These are phyloP conservation scores for Leishmania lainsoni DNA, from an alignment of 208 protist genomes.

Conservation along the genomic window DNA sequence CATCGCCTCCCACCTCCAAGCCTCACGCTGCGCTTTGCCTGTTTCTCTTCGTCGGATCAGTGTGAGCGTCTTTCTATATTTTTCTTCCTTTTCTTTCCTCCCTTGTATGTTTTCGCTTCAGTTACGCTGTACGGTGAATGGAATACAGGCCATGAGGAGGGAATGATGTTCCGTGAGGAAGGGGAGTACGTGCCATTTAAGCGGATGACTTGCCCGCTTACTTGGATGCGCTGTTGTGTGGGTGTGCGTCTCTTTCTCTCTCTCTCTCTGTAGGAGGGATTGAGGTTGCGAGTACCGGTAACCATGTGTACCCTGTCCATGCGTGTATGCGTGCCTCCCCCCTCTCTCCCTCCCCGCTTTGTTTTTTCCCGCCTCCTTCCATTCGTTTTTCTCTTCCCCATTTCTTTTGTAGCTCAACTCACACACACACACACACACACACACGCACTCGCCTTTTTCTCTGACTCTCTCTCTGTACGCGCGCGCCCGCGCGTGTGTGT, in stretches of 20 bases:
- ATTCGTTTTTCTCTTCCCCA: background rate
- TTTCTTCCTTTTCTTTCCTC: background rate
- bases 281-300: background rate
- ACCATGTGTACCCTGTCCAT: background rate
- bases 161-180: too few relatives aligned
- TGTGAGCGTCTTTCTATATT: background rate
- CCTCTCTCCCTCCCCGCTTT: background rate
- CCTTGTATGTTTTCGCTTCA: background rate
- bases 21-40: background rate
- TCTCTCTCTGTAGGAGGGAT: background rate
- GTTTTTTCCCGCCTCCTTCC: background rate
- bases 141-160: background rate
- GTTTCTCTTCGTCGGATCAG: background rate
- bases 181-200: too few relatives aligned
- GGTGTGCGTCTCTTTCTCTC: background rate
- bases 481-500: too few relatives aligned
- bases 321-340: background rate
- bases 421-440: too few relatives aligned
- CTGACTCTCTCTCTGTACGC: background rate
- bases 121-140: conserved; percentile 9
- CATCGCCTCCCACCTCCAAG: background rate
- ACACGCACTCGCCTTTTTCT: background rate
- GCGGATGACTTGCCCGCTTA: background rate
- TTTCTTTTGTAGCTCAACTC: background rate
- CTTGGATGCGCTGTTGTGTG: background rate